Evolutionary conservation across 129 eudicot species (phyloP), one percentile per base, ranked within the genome.

Genomic region (Helianthus tuberosus): DNA sequence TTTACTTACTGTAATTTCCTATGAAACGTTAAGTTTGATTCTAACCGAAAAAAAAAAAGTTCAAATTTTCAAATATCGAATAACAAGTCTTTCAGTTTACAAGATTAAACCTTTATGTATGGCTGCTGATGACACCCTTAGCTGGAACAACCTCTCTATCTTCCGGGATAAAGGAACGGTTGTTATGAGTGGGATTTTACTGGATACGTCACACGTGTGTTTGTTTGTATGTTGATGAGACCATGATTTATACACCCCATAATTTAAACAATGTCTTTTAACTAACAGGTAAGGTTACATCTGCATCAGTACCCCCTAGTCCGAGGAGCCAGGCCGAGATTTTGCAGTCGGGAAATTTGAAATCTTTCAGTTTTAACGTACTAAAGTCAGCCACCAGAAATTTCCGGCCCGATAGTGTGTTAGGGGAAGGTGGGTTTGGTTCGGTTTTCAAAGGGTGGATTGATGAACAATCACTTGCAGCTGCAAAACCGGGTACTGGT

Each of bases 401-500:
- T 49, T 89, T 89, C 44, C 88, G 89, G 11, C 96, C 96, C 3
- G 96, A 89, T 80, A 89, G 92, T 75, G 92, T 89, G 73, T 71
- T 89, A 63, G 96, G 96, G 59, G 92, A 89, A 86, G 96, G 96
- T 38, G 96, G 92, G 8, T 86, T 89, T 32, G 96, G 96, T 36
- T 86, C 88, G 57, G 96, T 89, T 11, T 89, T 84, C 55, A 86
- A 86, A 66, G 96, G 96, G n/a, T 89, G 96, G 96, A 82, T 89
- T 32, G 89, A 89, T 80, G 88, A 89, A 71, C 82, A 86, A 32
- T 81, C 92, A 6, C 83, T 84, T 35, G 66, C 89, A 35, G 88
- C 96, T 47, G 77, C 96, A 49, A 86, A 75, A 65, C 86, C 96
- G 0, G 88, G 96, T 44, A 82, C 84, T 32, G 92, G 96, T 36